Evolutionary conservation across 768 basidiomycete species (phyloP).

Genomic region (Aureoboletus auriporus): DNA sequence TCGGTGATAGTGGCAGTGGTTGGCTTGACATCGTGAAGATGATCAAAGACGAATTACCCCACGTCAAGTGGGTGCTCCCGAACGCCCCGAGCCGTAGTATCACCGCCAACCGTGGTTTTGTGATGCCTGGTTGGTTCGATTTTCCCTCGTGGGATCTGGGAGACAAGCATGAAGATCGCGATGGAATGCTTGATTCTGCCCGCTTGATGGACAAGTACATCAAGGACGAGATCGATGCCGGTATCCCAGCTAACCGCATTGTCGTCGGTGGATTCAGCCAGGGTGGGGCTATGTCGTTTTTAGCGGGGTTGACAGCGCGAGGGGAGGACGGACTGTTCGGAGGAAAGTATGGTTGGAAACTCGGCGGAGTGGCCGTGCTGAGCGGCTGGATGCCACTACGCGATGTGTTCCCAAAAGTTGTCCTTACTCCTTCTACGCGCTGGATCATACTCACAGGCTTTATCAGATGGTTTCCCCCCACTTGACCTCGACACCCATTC

Average conservation of each 20-base stretch:
- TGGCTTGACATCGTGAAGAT: constrained; percentile 75
- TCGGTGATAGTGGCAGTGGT: constrained; percentile 72
- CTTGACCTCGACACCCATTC: constrained; percentile 64
- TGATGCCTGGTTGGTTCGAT: constrained; percentile 87
- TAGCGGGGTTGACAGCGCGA: constrained; percentile 53
- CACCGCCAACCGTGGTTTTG: constrained; percentile 65
- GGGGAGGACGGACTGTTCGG: constrained; percentile 23
- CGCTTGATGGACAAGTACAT: constrained; percentile 65
- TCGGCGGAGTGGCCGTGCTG: constrained; percentile 69
- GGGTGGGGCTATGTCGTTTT: constrained; percentile 74
- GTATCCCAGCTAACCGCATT: constrained; percentile 65
- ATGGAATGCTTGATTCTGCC: constrained; percentile 59
- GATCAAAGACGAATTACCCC: constrained; percentile 56
- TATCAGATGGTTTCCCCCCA: constrained; percentile 58
- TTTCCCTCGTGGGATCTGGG: constrained; percentile 58
- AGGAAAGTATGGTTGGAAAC: constrained; percentile 45
- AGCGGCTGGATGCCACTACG: constrained; percentile 79
- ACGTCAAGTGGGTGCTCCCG: constrained; percentile 82
- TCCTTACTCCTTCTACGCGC: constrained; percentile 14
- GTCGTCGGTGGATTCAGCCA: constrained; percentile 89
- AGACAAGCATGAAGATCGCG: constrained; percentile 56
- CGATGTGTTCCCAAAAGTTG: constrained; percentile 61
- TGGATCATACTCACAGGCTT: constrained; percentile 1
- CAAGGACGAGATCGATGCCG: constrained; percentile 66
- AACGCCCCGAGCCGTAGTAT: constrained; percentile 44